phyloP scores from a whole-genome alignment of 345 rosid genomes.

The Camelina neglecta region DNA sequence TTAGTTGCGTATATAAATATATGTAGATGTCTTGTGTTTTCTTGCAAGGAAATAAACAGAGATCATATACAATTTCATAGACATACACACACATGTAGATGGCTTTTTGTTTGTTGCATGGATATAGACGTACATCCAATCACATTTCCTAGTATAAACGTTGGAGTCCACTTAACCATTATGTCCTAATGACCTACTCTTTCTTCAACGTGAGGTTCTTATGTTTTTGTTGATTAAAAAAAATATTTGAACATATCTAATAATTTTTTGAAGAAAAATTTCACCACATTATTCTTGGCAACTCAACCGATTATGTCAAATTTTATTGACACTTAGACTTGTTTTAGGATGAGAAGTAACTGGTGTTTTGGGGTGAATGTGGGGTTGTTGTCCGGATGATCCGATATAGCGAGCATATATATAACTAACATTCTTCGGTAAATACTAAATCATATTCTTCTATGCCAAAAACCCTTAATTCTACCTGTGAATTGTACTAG shows the following conservation, averaged over 20 bases:
- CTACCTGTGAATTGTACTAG: background rate
- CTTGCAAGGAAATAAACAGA: conserved; percentile 16
- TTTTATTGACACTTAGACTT: too few relatives aligned
- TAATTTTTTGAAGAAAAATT: too few relatives aligned
- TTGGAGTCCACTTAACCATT: background rate
- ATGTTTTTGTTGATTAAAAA: background rate
- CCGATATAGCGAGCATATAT: too few relatives aligned
- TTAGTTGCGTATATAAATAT: background rate
- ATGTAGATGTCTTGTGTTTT: background rate
- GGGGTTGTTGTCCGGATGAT: too few relatives aligned
- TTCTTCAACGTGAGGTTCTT: conserved; percentile 3
- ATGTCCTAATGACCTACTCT: background rate
- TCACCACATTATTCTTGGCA: background rate
- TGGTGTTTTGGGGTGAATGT: too few relatives aligned
- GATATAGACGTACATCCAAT: conserved; percentile 12
- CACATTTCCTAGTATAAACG: conserved; percentile 5
- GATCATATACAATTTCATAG: background rate
- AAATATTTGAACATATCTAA: background rate
- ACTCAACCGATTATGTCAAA: background rate
- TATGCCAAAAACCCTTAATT: background rate
- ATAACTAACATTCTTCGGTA: too few relatives aligned
- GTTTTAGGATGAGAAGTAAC: too few relatives aligned
- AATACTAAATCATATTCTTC: too few relatives aligned
- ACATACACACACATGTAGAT: background rate
- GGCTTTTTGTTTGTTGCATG: conserved; percentile 18